Evolutionary conservation across 495 filamentous ascomycete species (phyloP).

Genomic region (Xylona heveae): DNA sequence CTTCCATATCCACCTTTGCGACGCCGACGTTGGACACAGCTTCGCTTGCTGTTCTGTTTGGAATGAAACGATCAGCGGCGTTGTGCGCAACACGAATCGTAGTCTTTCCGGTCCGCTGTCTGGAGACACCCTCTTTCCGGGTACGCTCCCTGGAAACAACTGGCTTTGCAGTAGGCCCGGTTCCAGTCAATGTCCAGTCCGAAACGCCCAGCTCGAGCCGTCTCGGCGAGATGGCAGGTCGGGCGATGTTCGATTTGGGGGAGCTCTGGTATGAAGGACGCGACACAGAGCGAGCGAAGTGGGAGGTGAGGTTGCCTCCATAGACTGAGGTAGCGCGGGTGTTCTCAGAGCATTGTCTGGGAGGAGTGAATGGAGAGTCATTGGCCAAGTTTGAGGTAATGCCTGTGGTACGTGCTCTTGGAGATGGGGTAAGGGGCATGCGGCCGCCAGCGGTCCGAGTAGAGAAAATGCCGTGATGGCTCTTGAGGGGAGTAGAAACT

Average conservation of each 20-base stretch:
- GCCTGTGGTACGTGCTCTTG: conserved; percentile 33
- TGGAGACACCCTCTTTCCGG: conserved; percentile 36
- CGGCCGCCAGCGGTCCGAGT: conserved; percentile 82
- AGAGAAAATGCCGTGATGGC: conserved; percentile 81
- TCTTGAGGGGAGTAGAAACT: conserved; percentile 83
- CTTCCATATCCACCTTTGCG: conserved; percentile 51
- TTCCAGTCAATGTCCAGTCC: conserved; percentile 78
- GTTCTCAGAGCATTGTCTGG: conserved; percentile 32
- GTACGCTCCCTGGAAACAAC: conserved; percentile 47
- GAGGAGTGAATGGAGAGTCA: conserved; percentile 57
- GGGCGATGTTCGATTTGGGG: conserved; percentile 88
- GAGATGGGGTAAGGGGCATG: conserved; percentile 85
- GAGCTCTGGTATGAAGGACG: conserved; percentile 42
- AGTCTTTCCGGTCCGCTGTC: conserved; percentile 53
- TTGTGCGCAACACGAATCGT: conserved; percentile 54
- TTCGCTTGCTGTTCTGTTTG: conserved; percentile 74
- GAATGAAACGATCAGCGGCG: conserved; percentile 88
- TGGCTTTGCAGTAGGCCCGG: conserved; percentile 40
- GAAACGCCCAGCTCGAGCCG: conserved; percentile 83
- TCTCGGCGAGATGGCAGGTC: conserved; percentile 41
- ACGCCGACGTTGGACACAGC: conserved; percentile 63
- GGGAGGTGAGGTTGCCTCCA: conserved; percentile 47
- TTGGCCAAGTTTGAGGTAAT: conserved; percentile 25
- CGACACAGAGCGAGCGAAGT: conserved; percentile 45
- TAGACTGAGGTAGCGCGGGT: conserved; percentile 35